Conservation (phyloP, 2,329 filamentous ascomycete species). For the Grosmannia serpens region DNA sequence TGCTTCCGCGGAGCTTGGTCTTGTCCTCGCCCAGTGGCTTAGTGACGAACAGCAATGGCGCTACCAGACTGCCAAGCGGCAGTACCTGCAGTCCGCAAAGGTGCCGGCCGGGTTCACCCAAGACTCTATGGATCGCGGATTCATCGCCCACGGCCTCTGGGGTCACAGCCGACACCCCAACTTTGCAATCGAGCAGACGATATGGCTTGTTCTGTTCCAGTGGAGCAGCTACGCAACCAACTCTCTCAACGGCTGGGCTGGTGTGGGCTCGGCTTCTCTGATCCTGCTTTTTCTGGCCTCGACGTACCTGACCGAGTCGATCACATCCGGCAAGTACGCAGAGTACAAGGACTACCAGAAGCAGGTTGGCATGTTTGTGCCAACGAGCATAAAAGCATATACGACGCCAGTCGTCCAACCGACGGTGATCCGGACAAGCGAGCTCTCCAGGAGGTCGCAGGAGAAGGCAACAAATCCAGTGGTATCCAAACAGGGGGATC, state of each 20-base stretch:
- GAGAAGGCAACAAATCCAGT: slow-evolving; percentile 22
- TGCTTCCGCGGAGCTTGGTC: slow-evolving; percentile 30
- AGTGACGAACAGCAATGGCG: slow-evolving; percentile 91
- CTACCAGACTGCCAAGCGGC: slow-evolving; percentile 70
- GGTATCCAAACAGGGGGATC: slow-evolving; percentile 4
- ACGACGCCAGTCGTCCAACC: slow-evolving; percentile 14
- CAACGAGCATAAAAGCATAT: slow-evolving; percentile 38
- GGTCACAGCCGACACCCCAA: slow-evolving; percentile 87
- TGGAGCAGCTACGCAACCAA: slow-evolving; percentile 72
- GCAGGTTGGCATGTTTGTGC: slow-evolving; percentile 74
- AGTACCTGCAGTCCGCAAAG: slow-evolving; percentile 63
- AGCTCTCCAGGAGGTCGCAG: slow-evolving; percentile 33
- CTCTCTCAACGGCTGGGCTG: slow-evolving; percentile 67
- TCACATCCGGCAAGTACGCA: slow-evolving; percentile 72
- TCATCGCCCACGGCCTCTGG: slow-evolving; percentile 76
- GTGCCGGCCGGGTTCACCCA: slow-evolving; percentile 53
- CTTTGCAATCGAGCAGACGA: slow-evolving; percentile 80
- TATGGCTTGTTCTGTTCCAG: slow-evolving; percentile 82
- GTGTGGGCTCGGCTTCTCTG: slow-evolving; percentile 56
- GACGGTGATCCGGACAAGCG: slow-evolving; percentile 39
- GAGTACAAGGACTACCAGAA: slow-evolving; percentile 80
- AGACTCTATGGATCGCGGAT: slow-evolving; percentile 79
- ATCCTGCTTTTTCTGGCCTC: slow-evolving; percentile 80
- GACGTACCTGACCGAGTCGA: slow-evolving; percentile 74
- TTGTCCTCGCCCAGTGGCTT: slow-evolving; percentile 60